phyloP scores from a whole-genome alignment of 2,329 filamentous ascomycete genomes.

The Thielaviopsis euricoi region DNA sequence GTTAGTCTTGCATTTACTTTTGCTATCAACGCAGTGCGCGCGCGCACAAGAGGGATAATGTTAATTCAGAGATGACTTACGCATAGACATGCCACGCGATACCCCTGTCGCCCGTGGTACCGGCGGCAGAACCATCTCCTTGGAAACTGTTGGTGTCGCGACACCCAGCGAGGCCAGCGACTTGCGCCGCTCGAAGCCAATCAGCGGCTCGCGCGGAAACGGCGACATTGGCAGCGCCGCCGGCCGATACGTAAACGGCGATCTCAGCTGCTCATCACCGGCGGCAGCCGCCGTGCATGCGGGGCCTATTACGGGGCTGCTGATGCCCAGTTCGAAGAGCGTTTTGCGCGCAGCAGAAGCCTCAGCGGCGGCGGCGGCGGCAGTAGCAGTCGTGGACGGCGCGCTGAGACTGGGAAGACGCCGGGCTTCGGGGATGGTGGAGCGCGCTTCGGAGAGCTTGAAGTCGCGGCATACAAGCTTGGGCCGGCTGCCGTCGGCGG shows the following conservation, averaged over 20 bases:
- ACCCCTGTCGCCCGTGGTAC: not conserved
- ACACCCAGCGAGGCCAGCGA: constrained; percentile 3
- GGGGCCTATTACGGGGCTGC: not conserved
- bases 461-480: constrained; percentile 34
- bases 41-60: too few species aligned
- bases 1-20: constrained; percentile 1
- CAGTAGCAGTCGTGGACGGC: not conserved
- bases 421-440: constrained; percentile 23
- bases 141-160: not conserved
- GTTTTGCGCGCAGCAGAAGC: not conserved
- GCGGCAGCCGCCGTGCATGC: not conserved
- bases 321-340: constrained; percentile 5
- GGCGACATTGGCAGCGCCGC: constrained; percentile 1
- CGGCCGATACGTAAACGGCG: constrained; percentile 3
- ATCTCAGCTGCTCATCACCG: not conserved
- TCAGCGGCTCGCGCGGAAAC: constrained; percentile 4
- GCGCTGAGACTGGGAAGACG: not conserved
- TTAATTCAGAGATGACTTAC: too few species aligned
- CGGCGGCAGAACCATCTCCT: not conserved
- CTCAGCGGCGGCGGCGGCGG: not conserved
- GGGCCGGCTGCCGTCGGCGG: constrained; percentile 24
- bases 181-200: constrained; percentile 9
- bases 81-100: constrained; percentile 25
- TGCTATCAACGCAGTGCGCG: too few species aligned
- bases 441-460: constrained; percentile 29